Evolutionary conservation across 2,329 filamentous ascomycete genomes (phyloP).

Genomic region (Claviceps purpurea): DNA sequence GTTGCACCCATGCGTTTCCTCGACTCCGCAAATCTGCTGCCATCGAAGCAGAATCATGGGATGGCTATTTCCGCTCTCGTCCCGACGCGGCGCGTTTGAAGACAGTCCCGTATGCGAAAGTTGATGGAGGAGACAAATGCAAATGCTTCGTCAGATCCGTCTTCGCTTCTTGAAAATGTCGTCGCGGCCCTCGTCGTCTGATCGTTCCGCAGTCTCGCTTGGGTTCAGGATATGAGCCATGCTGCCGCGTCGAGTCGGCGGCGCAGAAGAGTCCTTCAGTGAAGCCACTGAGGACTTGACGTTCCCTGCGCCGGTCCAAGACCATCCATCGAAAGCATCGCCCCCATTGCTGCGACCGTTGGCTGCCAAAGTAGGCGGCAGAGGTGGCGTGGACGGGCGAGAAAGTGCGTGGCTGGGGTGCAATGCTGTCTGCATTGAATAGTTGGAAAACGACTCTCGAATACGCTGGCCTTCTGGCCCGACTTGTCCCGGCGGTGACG

Average conservation of each 20-base stretch:
- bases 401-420: constrained; percentile 31
- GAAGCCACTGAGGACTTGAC: constrained; percentile 30
- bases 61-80: not conserved
- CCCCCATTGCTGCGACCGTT: constrained; percentile 26
- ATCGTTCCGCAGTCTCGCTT: constrained; percentile 40
- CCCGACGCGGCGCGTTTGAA: not conserved
- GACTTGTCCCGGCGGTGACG: constrained; percentile 38
- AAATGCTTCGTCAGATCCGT: constrained; percentile 32
- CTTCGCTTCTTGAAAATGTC: constrained; percentile 51
- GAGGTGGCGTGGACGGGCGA: constrained; percentile 39
- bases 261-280: constrained; percentile 41
- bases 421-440: constrained; percentile 33
- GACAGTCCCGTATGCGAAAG: not conserved
- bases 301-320: constrained; percentile 38
- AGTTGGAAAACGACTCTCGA: constrained; percentile 42
- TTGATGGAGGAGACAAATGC: not conserved
- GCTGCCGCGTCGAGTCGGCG: constrained; percentile 43
- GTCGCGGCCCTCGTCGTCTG: constrained; percentile 39
- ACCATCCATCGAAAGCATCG: constrained; percentile 41
- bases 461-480: constrained; percentile 40
- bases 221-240: constrained; percentile 53
- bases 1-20: not conserved
- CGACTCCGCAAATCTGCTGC: too few relatives aligned
- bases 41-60: too few relatives aligned
- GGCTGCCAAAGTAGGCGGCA: constrained; percentile 25